Conservation (phyloP, 2,329 filamentous ascomycete species). For the Bipolaris victoriae region DNA sequence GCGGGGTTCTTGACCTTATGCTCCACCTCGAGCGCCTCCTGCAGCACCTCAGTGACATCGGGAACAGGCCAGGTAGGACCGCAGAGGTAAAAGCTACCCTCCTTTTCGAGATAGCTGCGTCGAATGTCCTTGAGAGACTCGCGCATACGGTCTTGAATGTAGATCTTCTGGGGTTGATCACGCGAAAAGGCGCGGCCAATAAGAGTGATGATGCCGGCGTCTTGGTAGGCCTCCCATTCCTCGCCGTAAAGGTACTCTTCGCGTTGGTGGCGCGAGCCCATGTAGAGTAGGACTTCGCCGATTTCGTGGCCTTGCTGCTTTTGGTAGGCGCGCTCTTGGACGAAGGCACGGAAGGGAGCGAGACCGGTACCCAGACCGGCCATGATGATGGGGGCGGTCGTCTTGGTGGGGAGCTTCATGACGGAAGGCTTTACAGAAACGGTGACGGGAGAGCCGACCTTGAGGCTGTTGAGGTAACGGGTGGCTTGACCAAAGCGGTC, state of each 20-base stretch:
- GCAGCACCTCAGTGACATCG: constrained; percentile 89
- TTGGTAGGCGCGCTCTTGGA: constrained; percentile 97
- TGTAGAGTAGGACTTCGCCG: constrained; percentile 90
- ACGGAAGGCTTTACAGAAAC: constrained; percentile 97
- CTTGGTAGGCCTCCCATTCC: constrained; percentile 98
- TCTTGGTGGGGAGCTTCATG: constrained; percentile 92
- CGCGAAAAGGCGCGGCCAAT: constrained; percentile 93
- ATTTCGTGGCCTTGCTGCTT: constrained; percentile 97
- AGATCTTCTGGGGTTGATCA: constrained; percentile 98
- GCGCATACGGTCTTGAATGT: constrained; percentile 98
- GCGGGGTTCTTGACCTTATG: constrained; percentile 62
- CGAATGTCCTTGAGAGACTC: constrained; percentile 83
- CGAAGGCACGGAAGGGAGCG: constrained; percentile 98
- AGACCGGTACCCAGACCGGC: constrained; percentile 97
- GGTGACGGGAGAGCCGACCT: constrained; percentile 78
- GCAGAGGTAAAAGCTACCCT: constrained; percentile 95
- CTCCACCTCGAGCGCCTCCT: constrained; percentile 86
- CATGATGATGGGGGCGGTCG: constrained; percentile 96
- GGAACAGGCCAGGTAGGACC: constrained; percentile 98
- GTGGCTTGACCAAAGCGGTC: constrained; percentile 93
- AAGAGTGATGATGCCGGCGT: constrained; percentile 91
- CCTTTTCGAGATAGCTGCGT: constrained; percentile 82
- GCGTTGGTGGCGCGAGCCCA: constrained; percentile 94
- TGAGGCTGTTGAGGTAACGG: constrained; percentile 80
- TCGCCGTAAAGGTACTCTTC: constrained; percentile 99